phyloP scores from a whole-genome alignment of 768 basidiomycete species.

The Mycena maculata region DNA sequence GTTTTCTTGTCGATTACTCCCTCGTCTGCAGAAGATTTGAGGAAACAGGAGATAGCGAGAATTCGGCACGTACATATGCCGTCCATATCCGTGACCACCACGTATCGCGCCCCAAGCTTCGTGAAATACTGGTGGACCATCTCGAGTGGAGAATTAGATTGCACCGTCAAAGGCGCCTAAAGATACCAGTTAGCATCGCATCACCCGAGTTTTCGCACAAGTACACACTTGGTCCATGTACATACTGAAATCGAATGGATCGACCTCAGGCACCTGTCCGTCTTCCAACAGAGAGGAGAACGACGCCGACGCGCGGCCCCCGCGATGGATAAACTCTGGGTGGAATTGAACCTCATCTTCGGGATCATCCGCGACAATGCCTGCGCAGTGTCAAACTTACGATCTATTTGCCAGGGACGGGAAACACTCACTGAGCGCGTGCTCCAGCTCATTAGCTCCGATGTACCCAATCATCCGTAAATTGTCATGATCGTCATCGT shows the following conservation, averaged over 20 bases:
- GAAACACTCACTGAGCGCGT: slow-evolving; percentile 78
- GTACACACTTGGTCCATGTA: slow-evolving; percentile 88
- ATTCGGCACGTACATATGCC: slow-evolving; percentile 74
- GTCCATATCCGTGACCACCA: slow-evolving; percentile 84
- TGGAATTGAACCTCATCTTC: slow-evolving; percentile 78
- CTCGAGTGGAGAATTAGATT: slow-evolving; percentile 88
- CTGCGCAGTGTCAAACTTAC: slow-evolving; percentile 50
- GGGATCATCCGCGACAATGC: slow-evolving; percentile 79
- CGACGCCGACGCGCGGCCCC: slow-evolving; percentile 61
- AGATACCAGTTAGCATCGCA: slow-evolving; percentile 11
- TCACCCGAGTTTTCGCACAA: not conserved
- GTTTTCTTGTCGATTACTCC: slow-evolving; percentile 95
- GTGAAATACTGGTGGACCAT: slow-evolving; percentile 94
- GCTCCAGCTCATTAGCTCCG: slow-evolving; percentile 92
- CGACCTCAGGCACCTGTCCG: slow-evolving; percentile 45
- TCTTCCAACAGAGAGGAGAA: slow-evolving; percentile 69
- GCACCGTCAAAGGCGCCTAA: slow-evolving; percentile 89
- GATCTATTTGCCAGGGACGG: not conserved
- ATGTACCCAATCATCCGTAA: slow-evolving; percentile 89
- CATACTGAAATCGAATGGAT: slow-evolving; percentile 83
- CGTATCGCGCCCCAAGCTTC: slow-evolving; percentile 92
- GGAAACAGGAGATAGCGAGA: not conserved
- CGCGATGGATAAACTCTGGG: slow-evolving; percentile 52
- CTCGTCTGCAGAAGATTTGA: slow-evolving; percentile 63
- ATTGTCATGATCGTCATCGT: slow-evolving; percentile 54